These are phyloP conservation scores for Cyclotella atomus DNA, from an alignment of 108 stramenopile genomes.

Conservation along the genomic window DNA sequence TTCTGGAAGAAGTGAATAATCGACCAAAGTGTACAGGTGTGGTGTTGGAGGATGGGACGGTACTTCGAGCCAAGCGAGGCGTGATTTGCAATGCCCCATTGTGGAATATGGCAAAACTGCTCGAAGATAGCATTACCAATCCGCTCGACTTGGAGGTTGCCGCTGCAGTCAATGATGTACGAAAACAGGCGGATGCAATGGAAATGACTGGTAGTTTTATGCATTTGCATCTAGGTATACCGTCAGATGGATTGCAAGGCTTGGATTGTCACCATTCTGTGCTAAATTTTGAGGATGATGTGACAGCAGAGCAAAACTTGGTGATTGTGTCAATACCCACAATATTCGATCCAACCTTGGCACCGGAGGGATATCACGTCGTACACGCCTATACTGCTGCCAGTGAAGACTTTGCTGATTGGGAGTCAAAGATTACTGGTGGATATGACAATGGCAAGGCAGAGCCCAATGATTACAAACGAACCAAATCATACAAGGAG, in stretches of 20 bases:
- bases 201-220: constrained; percentile 84
- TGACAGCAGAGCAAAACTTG: constrained; percentile 84
- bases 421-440: constrained; percentile 60
- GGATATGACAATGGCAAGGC: constrained; percentile 61
- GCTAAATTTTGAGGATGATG: constrained; percentile 61
- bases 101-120: constrained; percentile 80
- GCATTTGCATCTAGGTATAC: constrained; percentile 91
- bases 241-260: constrained; percentile 65
- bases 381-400: constrained; percentile 92
- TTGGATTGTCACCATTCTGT: constrained; percentile 91
- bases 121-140: constrained; percentile 63
- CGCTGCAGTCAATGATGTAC: constrained; percentile 50
- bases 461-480: constrained; percentile 60
- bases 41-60: constrained; percentile 57
- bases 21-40: constrained; percentile 72
- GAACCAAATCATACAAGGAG: constrained; percentile 56
- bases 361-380: constrained; percentile 89
- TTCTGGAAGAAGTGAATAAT: constrained; percentile 65
- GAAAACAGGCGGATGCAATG: constrained; percentile 66
- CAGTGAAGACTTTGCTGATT: constrained; percentile 77
- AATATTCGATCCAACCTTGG: constrained; percentile 82
- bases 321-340: constrained; percentile 87
- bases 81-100: constrained; percentile 89
- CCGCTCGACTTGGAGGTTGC: constrained; percentile 14
- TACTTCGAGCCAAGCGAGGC: constrained; percentile 65